Percentiles rank a stretch among this genome's conserved stretches.
These are phyloP conservation scores for Huiozyma sinensis DNA, from an alignment of 805 yeast genomes.

Conservation along the genomic window DNA sequence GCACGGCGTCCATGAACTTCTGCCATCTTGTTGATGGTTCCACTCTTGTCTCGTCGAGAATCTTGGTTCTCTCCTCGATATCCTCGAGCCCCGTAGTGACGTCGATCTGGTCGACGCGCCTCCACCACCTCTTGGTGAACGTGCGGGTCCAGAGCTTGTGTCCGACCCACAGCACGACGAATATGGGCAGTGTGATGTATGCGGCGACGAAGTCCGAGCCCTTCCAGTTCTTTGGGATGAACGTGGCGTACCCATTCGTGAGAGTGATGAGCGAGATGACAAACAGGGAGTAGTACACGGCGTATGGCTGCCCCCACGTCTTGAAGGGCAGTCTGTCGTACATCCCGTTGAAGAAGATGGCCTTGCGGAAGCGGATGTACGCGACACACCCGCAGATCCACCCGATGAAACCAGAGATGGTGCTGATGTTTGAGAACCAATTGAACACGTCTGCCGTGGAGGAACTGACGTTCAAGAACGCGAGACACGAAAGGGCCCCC, in stretches of 20 bases:
- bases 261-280: constrained; percentile 43
- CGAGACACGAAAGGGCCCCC: constrained; percentile 31
- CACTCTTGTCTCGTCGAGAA: constrained; percentile 14
- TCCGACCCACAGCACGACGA: constrained; percentile 41
- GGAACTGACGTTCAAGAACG: constrained; percentile 45
- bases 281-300: constrained; percentile 43
- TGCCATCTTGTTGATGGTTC: constrained; percentile 13
- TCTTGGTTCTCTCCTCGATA: constrained; percentile 43
- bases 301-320: constrained; percentile 46
- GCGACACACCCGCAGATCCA: constrained; percentile 48
- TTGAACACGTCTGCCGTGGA: constrained; percentile 44
- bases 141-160: constrained; percentile 42
- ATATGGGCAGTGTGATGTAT: constrained; percentile 44
- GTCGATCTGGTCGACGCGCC: constrained; percentile 49
- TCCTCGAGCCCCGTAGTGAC: constrained; percentile 49
- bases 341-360: constrained; percentile 42
- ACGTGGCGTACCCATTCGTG: constrained; percentile 67
- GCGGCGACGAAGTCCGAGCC: constrained; percentile 58
- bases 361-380: constrained; percentile 55
- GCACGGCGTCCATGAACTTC: constrained; percentile 15
- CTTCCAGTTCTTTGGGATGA: constrained; percentile 39
- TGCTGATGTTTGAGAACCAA: constrained; percentile 57
- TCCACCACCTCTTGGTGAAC: constrained; percentile 31
- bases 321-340: constrained; percentile 48
- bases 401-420: constrained; percentile 55